A percentile compares a stretch with the other conserved stretches of the same genome.
These are phyloP conservation scores for Suillus sp. DNA, from an alignment of 768 basidiomycete species.

Conservation along the genomic window DNA sequence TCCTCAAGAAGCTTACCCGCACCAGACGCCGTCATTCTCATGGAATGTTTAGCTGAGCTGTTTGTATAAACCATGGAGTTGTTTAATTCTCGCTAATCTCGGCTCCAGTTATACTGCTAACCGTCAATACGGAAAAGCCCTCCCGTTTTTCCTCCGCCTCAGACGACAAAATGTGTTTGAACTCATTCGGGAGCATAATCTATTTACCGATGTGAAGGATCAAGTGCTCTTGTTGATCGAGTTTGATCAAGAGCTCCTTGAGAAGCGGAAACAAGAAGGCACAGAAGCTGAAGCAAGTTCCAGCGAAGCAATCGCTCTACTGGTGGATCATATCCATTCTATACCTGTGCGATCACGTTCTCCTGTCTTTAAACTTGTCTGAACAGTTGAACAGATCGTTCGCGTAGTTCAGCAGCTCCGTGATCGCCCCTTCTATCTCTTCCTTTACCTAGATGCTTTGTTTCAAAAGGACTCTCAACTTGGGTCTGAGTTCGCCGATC, in stretches of 20 bases:
- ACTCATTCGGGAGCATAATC: constrained; percentile 88
- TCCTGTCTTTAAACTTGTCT: background rate
- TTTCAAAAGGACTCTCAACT: constrained; percentile 85
- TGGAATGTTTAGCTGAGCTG: constrained; percentile 95
- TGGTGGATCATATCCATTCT: constrained; percentile 94
- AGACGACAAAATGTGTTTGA: constrained; percentile 90
- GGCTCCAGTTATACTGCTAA: constrained; percentile 74
- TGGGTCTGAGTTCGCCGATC: constrained; percentile 79
- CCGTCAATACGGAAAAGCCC: constrained; percentile 91
- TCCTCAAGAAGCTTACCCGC: constrained; percentile 42
- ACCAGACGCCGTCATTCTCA: constrained; percentile 64
- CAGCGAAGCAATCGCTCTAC: constrained; percentile 80
- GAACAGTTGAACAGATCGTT: constrained; percentile 57
- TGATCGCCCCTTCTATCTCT: constrained; percentile 76
- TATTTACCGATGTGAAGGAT: constrained; percentile 94
- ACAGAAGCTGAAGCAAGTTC: constrained; percentile 43
- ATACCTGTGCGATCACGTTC: constrained; percentile 70
- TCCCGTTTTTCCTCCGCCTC: constrained; percentile 86
- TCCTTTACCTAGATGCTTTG: constrained; percentile 90
- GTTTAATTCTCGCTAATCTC: constrained; percentile 2
- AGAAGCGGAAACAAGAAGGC: constrained; percentile 50
- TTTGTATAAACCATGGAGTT: constrained; percentile 35
- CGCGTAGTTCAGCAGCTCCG: constrained; percentile 89
- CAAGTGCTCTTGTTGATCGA: constrained; percentile 91
- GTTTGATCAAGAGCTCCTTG: constrained; percentile 87